Base-by-base conservation (phyloP, 805 yeast genomes). In the Sungouiozyma intestinalis region DNA sequence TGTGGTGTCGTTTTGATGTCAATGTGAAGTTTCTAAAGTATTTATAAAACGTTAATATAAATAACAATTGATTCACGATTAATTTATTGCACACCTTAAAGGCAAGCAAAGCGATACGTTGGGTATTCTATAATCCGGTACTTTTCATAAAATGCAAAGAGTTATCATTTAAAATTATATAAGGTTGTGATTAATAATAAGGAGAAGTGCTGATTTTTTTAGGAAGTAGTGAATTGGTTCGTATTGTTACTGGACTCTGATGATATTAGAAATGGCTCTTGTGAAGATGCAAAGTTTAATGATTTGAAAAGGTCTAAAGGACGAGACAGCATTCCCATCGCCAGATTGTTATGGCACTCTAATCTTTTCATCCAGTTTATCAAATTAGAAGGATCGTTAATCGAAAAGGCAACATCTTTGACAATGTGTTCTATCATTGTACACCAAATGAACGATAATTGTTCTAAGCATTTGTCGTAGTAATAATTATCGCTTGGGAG, bases 381-480 rank as follows among this genome's bases (percentile, higher is more conserved):
- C 21, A 47, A 39, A 9, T 47, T 38, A 3, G 51, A 38, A 32
- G 46, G 49, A 38, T 48, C 50, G 36, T 52, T 49, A 14, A 47
- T 45, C 16, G 51, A 42, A 37, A 48, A 39, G 5, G 50, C 44
- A 16, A 45, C 42, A 41, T 56, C 59, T 18, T 49, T 48, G 7
- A 57, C 46, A n/a, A 55, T 43, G 34, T 55, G 54, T 38, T 55
- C 53, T 33, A 58, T 53, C 16, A 57, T 53, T 16, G 58, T 52
- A 37, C 54, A 52, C 64, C 64, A 61, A 16, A 60, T 50, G 37
- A 48, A 54, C 19, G 64, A 54, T 17, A 62, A 33, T 45, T 62
- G 65, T 42, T 62, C 65, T 40, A 59, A 45, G 42, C 65, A 57
- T 46, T 58, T 59, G 43, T 60, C 62, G 40, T 59, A 60, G 44